Conservation (phyloP, 306 rosid species). For the Corylus americana region DNA sequence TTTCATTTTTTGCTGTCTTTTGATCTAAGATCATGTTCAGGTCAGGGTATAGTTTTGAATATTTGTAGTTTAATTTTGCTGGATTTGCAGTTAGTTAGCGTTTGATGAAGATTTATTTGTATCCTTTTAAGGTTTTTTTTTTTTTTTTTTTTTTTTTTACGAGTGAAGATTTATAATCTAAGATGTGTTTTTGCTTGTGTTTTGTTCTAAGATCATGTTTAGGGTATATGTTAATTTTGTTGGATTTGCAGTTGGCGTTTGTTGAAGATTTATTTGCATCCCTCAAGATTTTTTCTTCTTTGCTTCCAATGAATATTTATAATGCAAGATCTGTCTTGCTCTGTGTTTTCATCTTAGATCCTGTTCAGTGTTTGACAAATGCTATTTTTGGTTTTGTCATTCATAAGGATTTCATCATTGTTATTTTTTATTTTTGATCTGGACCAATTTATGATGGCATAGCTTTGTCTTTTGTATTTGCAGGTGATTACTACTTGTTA, state of each 20-base stretch:
- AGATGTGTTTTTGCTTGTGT: background rate
- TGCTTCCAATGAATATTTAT: no score
- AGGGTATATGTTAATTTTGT: no score
- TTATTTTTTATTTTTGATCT: background rate
- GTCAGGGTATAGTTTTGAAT: no score
- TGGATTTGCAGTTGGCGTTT: background rate
- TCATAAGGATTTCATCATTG: background rate
- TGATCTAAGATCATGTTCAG: background rate
- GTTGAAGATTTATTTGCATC: background rate
- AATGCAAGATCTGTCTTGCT: no score
- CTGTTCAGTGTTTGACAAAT: no score
- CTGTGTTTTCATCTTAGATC: no score
- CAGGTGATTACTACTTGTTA: slow-evolving; percentile 31
- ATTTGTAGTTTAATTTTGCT: no score
- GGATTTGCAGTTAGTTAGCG: no score
- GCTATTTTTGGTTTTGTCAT: no score
- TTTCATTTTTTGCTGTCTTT: background rate
- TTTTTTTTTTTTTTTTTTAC: no score
- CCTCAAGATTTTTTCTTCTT: background rate
- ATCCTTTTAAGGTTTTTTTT: background rate
- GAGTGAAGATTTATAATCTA: no score
- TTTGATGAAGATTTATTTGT: background rate
- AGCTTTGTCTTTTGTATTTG: slow-evolving; percentile 23
- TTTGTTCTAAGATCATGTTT: background rate
- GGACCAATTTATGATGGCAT: slow-evolving; percentile 2